phyloP scores from a whole-genome alignment of 2,329 filamentous ascomycete species.

The Phaeophleospora eucalypticola region DNA sequence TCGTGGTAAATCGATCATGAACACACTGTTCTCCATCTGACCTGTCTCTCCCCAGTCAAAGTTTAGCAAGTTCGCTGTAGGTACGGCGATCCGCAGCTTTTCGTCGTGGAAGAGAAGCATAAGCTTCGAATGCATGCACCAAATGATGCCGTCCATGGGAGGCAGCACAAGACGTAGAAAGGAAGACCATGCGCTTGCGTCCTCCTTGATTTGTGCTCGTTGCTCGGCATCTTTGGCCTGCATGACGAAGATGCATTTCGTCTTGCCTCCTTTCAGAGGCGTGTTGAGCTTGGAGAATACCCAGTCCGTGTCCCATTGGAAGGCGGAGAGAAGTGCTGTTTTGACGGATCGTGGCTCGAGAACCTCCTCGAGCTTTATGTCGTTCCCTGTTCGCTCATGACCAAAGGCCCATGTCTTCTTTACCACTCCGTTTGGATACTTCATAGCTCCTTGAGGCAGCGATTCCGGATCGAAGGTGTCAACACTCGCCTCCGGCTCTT shows the following conservation, averaged over 20 bases:
- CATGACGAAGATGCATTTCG: constrained; percentile 53
- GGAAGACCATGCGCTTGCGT: constrained; percentile 29
- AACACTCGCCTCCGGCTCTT: background rate
- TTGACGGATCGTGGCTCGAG: constrained; percentile 68
- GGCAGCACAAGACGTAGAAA: constrained; percentile 71
- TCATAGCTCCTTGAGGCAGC: constrained; percentile 19
- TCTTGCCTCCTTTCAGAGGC: constrained; percentile 53
- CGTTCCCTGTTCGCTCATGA: constrained; percentile 58
- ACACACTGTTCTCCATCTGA: constrained; percentile 82
- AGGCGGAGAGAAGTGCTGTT: constrained; percentile 79
- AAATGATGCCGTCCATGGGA: constrained; percentile 65
- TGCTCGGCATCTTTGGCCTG: constrained; percentile 50
- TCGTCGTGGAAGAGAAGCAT: constrained; percentile 76
- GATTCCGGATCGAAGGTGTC: background rate
- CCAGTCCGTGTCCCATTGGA: constrained; percentile 81
- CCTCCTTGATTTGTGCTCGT: constrained; percentile 23
- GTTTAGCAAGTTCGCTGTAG: constrained; percentile 78
- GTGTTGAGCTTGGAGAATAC: constrained; percentile 58
- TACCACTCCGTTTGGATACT: constrained; percentile 61
- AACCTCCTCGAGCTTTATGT: constrained; percentile 85
- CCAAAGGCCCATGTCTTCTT: constrained; percentile 76
- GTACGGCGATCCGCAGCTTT: constrained; percentile 75
- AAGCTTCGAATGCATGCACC: constrained; percentile 89
- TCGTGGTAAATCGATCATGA: constrained; percentile 84
- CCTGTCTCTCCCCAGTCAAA: constrained; percentile 89